A percentile compares a stretch with the other conserved stretches of the same genome.
Conservation (phyloP, 2,329 filamentous ascomycete genomes). For the Calonectria henricotiae region DNA sequence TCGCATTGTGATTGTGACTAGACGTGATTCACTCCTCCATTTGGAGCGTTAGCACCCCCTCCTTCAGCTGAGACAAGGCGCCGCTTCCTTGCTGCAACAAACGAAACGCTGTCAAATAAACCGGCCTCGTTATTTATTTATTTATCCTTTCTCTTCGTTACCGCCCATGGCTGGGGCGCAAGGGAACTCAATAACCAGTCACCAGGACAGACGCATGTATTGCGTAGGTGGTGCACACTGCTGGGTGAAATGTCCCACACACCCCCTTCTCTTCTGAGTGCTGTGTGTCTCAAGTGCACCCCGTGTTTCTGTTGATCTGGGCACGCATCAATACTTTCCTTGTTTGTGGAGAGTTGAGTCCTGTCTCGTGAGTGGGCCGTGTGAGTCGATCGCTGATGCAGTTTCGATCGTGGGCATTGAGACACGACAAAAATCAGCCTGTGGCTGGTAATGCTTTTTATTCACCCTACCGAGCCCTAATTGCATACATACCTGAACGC, state of each 20-base stretch:
- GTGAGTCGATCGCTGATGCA: background rate
- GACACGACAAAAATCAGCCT: background rate
- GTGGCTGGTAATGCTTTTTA: background rate
- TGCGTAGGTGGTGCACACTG: conserved; percentile 21
- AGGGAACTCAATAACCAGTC: conserved; percentile 7
- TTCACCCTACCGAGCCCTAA: background rate
- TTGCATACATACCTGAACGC: background rate
- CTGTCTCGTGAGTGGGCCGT: conserved; percentile 15
- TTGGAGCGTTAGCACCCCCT: conserved; percentile 6
- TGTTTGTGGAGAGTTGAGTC: background rate
- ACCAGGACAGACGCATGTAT: background rate
- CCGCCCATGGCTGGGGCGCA: conserved; percentile 9
- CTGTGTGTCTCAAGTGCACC: conserved; percentile 19
- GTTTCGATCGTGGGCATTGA: background rate
- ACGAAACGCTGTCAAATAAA: conserved; percentile 13
- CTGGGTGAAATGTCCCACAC: background rate
- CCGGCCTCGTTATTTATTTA: background rate
- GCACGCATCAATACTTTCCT: background rate
- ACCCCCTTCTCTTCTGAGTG: background rate
- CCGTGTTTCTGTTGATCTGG: conserved; percentile 15
- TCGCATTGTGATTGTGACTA: conserved; percentile 20
- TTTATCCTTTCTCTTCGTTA: background rate
- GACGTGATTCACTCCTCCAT: conserved; percentile 16
- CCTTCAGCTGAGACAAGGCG: conserved; percentile 18
- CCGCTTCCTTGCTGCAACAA: conserved; percentile 9